Conservation (phyloP, 306 rosid genomes). For the Alnus rubra region DNA sequence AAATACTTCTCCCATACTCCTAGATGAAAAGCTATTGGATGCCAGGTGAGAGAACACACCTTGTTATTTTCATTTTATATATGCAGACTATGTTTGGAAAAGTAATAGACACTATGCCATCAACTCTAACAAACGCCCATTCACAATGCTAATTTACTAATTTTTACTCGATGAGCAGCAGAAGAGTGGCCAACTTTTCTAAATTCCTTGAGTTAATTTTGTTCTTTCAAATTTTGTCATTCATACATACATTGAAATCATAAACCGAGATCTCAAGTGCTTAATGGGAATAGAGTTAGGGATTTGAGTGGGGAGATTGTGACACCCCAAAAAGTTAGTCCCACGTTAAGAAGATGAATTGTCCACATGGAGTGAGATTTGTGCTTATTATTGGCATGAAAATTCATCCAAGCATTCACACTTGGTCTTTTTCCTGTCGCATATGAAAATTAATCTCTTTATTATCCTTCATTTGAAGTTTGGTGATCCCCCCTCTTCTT, state of each 20-base stretch:
- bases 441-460: constrained; percentile 5
- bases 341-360: no score
- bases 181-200: not conserved
- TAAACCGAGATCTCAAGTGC: not conserved
- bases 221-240: no score
- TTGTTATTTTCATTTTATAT: constrained; percentile 6
- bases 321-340: no score
- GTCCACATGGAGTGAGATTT: no score
- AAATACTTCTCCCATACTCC: constrained; percentile 23
- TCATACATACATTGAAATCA: not conserved
- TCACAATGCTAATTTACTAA: not conserved
- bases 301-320: no score
- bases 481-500: not conserved
- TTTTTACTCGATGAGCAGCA: not conserved
- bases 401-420: not conserved
- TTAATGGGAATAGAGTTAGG: not conserved
- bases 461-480: not conserved
- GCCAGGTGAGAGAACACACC: constrained; percentile 29
- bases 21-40: constrained; percentile 28
- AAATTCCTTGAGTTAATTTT: not conserved
- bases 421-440: not conserved
- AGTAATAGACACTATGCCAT: not conserved
- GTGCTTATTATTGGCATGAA: not conserved
- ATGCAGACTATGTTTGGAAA: not conserved
- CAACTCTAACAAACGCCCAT: not conserved